Conservation (phyloP, 768 basidiomycete genomes). For the Lyophyllum semitale region DNA sequence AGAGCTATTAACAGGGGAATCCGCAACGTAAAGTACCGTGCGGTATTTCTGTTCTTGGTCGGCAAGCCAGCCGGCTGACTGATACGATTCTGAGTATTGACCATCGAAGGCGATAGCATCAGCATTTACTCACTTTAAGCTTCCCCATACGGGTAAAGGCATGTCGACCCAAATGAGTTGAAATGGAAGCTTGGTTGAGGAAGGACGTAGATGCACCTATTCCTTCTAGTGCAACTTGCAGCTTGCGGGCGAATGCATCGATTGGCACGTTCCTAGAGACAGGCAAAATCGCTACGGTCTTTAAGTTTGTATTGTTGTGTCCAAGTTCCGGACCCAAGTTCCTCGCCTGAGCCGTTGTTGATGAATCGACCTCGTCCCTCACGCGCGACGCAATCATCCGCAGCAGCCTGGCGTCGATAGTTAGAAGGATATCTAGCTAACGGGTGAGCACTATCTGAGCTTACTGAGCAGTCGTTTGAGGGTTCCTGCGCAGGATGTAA, state of each 20-base stretch:
- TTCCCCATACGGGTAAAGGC: conserved; percentile 97
- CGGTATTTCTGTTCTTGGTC: conserved; percentile 94
- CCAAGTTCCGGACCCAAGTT: conserved; percentile 61
- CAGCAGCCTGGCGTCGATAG: conserved; percentile 51
- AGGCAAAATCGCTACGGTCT: conserved; percentile 93
- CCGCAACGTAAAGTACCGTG: conserved; percentile 94
- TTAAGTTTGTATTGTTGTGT: conserved; percentile 82
- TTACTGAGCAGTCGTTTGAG: conserved; percentile 83
- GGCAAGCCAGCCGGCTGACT: conserved; percentile 81
- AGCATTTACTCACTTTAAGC: conserved; percentile 74
- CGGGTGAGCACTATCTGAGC: conserved; percentile 20
- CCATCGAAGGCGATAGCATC: neutral
- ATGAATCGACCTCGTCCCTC: conserved; percentile 75
- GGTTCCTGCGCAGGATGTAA: conserved; percentile 52
- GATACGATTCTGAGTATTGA: neutral
- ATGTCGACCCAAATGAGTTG: conserved; percentile 89
- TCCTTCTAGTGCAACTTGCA: conserved; percentile 85
- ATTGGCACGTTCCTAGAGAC: conserved; percentile 86
- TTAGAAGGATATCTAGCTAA: neutral
- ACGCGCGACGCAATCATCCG: conserved; percentile 93
- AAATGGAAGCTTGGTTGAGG: conserved; percentile 92
- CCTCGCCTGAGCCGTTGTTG: conserved; percentile 51
- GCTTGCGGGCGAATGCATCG: conserved; percentile 85
- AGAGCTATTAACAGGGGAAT: conserved; percentile 90
- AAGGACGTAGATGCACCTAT: conserved; percentile 93